Conservation (phyloP, 768 basidiomycete genomes). For the Suillus brevipes region DNA sequence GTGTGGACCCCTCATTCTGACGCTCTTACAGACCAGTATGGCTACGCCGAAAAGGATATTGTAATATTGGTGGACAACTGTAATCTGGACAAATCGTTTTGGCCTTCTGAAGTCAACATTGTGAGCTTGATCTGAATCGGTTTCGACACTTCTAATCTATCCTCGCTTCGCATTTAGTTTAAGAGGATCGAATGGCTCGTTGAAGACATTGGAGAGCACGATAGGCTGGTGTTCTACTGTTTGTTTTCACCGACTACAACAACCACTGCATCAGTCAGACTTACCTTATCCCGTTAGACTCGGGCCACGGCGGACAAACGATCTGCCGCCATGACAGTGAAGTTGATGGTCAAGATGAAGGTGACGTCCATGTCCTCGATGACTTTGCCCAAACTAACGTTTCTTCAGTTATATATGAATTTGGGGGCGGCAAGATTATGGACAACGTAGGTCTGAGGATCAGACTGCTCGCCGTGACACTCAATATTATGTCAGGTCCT, state of each 20-base stretch:
- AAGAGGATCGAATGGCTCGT: constrained; percentile 44
- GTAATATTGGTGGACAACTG: constrained; percentile 43
- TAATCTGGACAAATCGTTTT: constrained; percentile 26
- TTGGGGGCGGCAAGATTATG: constrained; percentile 19
- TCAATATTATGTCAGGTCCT: constrained; percentile 17
- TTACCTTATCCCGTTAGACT: constrained; percentile 11
- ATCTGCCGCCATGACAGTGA: constrained; percentile 35
- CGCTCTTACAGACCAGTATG: constrained; percentile 33
- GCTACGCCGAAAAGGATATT: constrained; percentile 42
- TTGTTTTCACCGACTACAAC: constrained; percentile 12
- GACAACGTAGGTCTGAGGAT: constrained; percentile 20
- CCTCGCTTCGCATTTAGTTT: constrained; percentile 30
- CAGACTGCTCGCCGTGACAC: not conserved
- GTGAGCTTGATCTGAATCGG: constrained; percentile 29
- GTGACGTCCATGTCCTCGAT: constrained; percentile 29
- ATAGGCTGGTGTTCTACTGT: constrained; percentile 60
- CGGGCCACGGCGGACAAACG: constrained; percentile 24
- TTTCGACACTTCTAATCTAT: not conserved
- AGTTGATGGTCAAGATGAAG: constrained; percentile 51
- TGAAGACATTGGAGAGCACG: constrained; percentile 40
- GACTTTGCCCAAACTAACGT: not conserved
- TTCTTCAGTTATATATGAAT: not conserved
- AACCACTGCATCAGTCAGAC: not conserved
- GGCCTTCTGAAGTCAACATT: constrained; percentile 47
- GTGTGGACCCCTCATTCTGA: not conserved